Base-by-base conservation (phyloP, 177 flowering plant species). In the Tripterygium wilfordii region DNA sequence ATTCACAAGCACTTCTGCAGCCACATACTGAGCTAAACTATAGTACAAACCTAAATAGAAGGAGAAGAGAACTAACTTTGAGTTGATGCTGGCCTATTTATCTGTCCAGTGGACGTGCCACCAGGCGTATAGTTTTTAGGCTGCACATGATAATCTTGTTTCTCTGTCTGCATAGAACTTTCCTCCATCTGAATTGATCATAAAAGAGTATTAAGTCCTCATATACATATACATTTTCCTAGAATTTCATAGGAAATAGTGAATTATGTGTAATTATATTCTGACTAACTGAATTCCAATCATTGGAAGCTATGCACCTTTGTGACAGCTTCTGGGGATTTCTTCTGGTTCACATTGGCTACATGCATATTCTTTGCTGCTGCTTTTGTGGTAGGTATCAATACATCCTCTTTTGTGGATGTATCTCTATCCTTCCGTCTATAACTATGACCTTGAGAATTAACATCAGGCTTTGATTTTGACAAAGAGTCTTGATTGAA, bases 401-500 rank as follows among this genome's bases (percentile, higher is more conserved):
- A 36, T 44, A 41, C 52, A 44, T 58, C 54, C 33, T 58, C 77
- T 27, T 27, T 45, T 51, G 41, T 43, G 35, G 27, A 4, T 49
- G 50, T 18, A 16, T 40, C 37, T 36, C 22, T 49, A 31, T 55
- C 64, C 42, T 59, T 67, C 70, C 59, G n/a, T 48, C 63, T 65
- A 62, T 51, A 53, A 47, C 58, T 69, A 48, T 35, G 61, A 45
- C 56, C 50, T 35, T 27, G 61, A 60, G 54, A 43, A 7, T 47
- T 60, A 44, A 10, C 25, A 48, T 59, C 40, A 27, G 18, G 15
- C 38, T 36, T 39, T 1, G 75, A 31, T 36, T 76, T 74, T 30
- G 67, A 35, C 53, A 69, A 46, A 60, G 63, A 27, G 47, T 86
- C 88, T 49, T 78, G 85, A 68, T 68, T 80, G 71, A 88, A 82